These are phyloP conservation scores for Septoria petroselini DNA, from an alignment of 2,329 filamentous ascomycete genomes.

Conservation along the genomic window DNA sequence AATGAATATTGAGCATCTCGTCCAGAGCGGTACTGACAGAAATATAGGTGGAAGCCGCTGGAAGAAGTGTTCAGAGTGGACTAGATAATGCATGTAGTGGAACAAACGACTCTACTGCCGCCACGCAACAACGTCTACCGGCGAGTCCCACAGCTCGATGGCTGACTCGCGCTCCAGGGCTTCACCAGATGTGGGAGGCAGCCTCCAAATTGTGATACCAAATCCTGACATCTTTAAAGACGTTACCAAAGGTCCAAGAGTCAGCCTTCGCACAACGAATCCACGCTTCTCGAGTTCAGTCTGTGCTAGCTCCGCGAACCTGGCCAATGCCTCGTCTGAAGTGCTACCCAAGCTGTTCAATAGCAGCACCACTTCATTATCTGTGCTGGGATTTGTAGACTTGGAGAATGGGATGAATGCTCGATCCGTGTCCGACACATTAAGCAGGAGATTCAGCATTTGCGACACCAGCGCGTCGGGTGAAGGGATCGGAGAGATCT, in stretches of 20 bases:
- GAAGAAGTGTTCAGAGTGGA: conserved; percentile 64
- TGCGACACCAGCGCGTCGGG: conserved; percentile 36
- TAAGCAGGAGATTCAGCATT: conserved; percentile 39
- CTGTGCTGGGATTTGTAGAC: conserved; percentile 31
- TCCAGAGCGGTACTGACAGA: not conserved
- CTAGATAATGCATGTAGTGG: not conserved
- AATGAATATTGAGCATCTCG: not conserved
- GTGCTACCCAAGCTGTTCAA: conserved; percentile 40
- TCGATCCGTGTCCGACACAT: conserved; percentile 36
- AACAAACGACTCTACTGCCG: conserved; percentile 30
- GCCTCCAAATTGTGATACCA: conserved; percentile 40
- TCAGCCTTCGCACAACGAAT: conserved; percentile 36
- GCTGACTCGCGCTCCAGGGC: conserved; percentile 31
- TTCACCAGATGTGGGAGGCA: conserved; percentile 35
- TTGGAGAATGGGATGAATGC: conserved; percentile 40
- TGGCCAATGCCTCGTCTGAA: conserved; percentile 38
- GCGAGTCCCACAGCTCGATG: conserved; percentile 38
- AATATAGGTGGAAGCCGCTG: conserved; percentile 53
- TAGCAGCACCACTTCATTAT: conserved; percentile 38
- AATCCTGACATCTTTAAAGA: conserved; percentile 42
- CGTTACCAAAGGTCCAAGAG: conserved; percentile 38
- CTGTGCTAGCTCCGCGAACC: conserved; percentile 38
- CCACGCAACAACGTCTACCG: conserved; percentile 40
- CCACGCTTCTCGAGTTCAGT: conserved; percentile 33
- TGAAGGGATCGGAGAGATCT: conserved; percentile 49